These are phyloP conservation scores for Spathaspora passalidarum DNA, from an alignment of 805 yeast genomes.

Conservation along the genomic window DNA sequence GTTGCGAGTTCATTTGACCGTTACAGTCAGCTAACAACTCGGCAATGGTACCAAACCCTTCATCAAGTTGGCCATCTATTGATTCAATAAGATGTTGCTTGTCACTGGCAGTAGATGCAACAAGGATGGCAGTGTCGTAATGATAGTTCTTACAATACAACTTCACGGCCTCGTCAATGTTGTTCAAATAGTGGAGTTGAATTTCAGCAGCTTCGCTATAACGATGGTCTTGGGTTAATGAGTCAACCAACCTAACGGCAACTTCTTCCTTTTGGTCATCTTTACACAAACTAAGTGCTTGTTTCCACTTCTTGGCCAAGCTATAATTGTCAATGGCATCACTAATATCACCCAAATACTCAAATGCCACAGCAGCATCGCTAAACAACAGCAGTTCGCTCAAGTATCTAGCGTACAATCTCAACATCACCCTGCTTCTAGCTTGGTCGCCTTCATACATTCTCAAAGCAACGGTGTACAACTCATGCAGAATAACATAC, in stretches of 20 bases:
- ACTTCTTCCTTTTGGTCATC: slow-evolving; percentile 37
- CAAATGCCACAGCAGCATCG: slow-evolving; percentile 82
- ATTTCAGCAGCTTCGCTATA: slow-evolving; percentile 81
- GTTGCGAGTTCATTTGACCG: slow-evolving; percentile 79
- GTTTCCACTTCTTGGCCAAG: slow-evolving; percentile 76
- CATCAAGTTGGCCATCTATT: slow-evolving; percentile 72
- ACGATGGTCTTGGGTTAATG: slow-evolving; percentile 64
- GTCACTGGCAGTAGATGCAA: slow-evolving; percentile 57
- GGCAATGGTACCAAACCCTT: slow-evolving; percentile 83
- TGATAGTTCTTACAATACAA: slow-evolving; percentile 71
- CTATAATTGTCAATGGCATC: slow-evolving; percentile 71
- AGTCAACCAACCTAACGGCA: slow-evolving; percentile 58
- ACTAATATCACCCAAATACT: slow-evolving; percentile 53
- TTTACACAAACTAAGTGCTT: slow-evolving; percentile 60
- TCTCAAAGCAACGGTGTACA: slow-evolving; percentile 67
- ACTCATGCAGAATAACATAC: slow-evolving; percentile 65
- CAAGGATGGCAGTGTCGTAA: slow-evolving; percentile 73
- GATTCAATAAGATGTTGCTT: slow-evolving; percentile 50
- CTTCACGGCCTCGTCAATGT: slow-evolving; percentile 60
- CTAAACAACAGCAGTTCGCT: slow-evolving; percentile 51
- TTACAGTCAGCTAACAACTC: slow-evolving; percentile 93
- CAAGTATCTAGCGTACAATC: slow-evolving; percentile 60
- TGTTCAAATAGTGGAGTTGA: slow-evolving; percentile 56
- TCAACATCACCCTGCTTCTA: slow-evolving; percentile 54
- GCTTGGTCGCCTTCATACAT: slow-evolving; percentile 54